Evolutionary conservation across 768 basidiomycete species (phyloP).

Genomic region (Psilocybe subaeruginosa): DNA sequence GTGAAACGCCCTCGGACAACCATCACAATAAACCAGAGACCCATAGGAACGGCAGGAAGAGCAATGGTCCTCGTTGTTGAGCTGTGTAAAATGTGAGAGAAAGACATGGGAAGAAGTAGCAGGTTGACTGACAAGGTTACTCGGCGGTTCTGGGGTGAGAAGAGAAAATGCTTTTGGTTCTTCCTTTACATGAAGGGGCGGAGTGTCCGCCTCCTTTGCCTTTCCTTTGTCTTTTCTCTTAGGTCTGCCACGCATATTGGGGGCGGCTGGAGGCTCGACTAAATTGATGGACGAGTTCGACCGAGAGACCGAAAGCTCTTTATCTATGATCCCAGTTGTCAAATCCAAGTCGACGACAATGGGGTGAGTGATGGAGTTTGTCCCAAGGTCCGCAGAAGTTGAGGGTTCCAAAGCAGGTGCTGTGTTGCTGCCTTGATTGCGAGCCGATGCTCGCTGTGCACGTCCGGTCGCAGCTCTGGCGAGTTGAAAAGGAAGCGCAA

Average conservation of each 20-base stretch:
- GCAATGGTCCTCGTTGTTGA: slow-evolving; percentile 82
- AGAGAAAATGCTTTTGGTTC: slow-evolving; percentile 50
- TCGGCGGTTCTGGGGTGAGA: slow-evolving; percentile 47
- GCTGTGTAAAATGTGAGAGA: slow-evolving; percentile 29
- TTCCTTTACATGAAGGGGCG: slow-evolving; percentile 50
- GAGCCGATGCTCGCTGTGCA: slow-evolving; percentile 74
- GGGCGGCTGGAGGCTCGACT: slow-evolving; percentile 20
- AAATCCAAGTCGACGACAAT: slow-evolving; percentile 55
- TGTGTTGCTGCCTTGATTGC: slow-evolving; percentile 55
- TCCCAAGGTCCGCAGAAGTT: slow-evolving; percentile 36
- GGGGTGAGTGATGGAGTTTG: slow-evolving; percentile 42
- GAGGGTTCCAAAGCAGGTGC: slow-evolving; percentile 40
- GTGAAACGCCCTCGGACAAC: slow-evolving; percentile 95
- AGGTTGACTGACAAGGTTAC: slow-evolving; percentile 40
- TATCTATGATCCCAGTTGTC: slow-evolving; percentile 56
- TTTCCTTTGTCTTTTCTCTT: slow-evolving; percentile 58
- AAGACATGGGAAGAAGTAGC: slow-evolving; percentile 4
- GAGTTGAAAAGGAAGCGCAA: slow-evolving; percentile 16
- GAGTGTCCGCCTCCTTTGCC: slow-evolving; percentile 46
- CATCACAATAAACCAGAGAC: slow-evolving; percentile 94
- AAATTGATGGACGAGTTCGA: slow-evolving; percentile 58
- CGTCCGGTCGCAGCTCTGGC: slow-evolving; percentile 62
- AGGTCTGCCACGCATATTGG: slow-evolving; percentile 28
- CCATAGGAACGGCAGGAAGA: slow-evolving; percentile 84
- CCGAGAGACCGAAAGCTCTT: slow-evolving; percentile 62